Conservation (phyloP, 169 alveolate species). For the Babesia bovis region DNA sequence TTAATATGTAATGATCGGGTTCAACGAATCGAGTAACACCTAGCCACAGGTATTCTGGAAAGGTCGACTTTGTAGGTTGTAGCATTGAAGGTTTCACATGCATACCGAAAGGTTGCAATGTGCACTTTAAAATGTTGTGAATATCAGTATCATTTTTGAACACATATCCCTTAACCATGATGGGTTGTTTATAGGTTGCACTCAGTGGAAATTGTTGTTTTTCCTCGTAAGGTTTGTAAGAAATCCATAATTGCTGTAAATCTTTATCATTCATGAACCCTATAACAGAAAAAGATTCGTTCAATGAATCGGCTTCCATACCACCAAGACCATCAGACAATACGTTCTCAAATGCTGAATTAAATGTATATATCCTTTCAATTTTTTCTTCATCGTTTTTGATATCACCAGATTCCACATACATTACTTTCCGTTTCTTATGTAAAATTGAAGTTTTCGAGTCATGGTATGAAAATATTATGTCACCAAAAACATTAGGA, state of each 20-base stretch:
- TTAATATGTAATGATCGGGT: too few species aligned
- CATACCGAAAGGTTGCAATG: not conserved
- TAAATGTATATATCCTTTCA: not conserved
- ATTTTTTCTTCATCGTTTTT: not conserved
- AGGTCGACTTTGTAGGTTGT: too few species aligned
- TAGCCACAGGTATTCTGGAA: too few species aligned
- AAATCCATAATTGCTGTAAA: too few species aligned
- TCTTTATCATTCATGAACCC: not conserved
- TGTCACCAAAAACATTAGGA: slow-evolving; percentile 9
- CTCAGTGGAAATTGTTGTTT: too few species aligned
- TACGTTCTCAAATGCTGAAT: slow-evolving; percentile 3
- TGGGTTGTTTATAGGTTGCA: not conserved
- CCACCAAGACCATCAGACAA: slow-evolving; percentile 30
- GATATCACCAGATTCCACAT: not conserved
- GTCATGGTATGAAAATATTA: slow-evolving; percentile 3
- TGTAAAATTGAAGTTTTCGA: not conserved
- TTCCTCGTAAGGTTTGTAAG: too few species aligned
- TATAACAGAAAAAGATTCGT: slow-evolving; percentile 2
- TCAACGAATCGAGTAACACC: too few species aligned
- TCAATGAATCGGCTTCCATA: not conserved
- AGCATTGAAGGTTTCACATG: not conserved
- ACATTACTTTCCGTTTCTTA: slow-evolving; percentile 8
- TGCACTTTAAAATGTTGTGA: not conserved
- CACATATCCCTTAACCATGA: not conserved
- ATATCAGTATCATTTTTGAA: not conserved